Evolutionary conservation across 805 yeast species (phyloP), one percentile per base, ranked within the genome.

Genomic region (Komagataella ulmi): DNA sequence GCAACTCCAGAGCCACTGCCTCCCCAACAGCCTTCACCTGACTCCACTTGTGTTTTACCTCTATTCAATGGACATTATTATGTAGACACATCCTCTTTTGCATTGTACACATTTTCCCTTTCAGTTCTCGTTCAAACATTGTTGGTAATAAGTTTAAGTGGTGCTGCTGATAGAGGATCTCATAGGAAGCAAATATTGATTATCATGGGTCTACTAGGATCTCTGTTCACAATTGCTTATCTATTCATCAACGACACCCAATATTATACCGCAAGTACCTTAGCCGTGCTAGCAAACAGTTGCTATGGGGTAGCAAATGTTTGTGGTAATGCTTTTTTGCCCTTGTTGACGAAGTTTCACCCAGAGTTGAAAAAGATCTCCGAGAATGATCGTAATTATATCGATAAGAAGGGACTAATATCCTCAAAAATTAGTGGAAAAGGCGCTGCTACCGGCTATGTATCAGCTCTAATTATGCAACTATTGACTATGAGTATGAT

Each of bases 221-320:
- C 82, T 0, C 10, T 80, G 0, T 59, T 78, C 1, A 80, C 88
- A 0, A 70, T 77, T 49, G 50, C 64, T 3, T 78, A 77, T 55
- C 57, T 73, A 50, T 54, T 67, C 3, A 59, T 76, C 12, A 57
- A 66, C 2, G 62, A 70, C 1, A 57, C 61, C 36, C 71, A 73
- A 46, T 79, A 75, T 60, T 77, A 78, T 52, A 54, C 71, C n/a
- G 80, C 83, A 1, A 64, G 71, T 0, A 19, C 77, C 0, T 63
- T 81, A 14, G 83, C 86, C 14, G 73, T 84, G 5, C 49, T 80
- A 0, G 83, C 88, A 1, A 85, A 83, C 58, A 71, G 83, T 14
- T 76, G 85, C 19, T 85, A 78, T 64, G 95, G 95, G 1, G 87
- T 85, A 7, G 88, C 83, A 2, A 81, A 81, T 52, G 91, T 85